Conservation (phyloP, 1,284 basidiomycete genomes). For the Rhodofomes roseus region DNA sequence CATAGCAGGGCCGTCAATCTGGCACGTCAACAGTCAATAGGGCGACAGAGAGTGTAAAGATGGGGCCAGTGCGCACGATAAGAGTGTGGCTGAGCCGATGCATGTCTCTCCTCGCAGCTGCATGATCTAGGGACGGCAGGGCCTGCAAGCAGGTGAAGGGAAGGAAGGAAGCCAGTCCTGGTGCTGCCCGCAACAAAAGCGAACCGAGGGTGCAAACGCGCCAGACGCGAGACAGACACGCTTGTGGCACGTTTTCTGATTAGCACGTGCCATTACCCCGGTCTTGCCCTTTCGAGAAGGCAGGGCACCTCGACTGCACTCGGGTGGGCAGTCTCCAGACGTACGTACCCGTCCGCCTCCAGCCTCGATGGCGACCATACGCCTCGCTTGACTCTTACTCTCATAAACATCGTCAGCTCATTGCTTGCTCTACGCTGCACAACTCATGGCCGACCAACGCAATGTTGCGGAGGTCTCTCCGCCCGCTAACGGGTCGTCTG, state of each 20-base stretch:
- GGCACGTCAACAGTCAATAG: slow-evolving; percentile 14
- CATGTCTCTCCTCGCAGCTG: slow-evolving; percentile 67
- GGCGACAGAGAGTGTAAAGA: slow-evolving; percentile 16
- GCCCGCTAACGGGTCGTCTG: background rate
- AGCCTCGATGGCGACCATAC: slow-evolving; percentile 1
- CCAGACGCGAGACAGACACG: slow-evolving; percentile 16
- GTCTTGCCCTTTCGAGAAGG: slow-evolving; percentile 2
- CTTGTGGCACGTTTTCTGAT: slow-evolving; percentile 5
- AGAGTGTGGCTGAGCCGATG: slow-evolving; percentile 60
- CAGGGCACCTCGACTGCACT: background rate
- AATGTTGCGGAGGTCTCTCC: background rate
- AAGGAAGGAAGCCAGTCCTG: slow-evolving; percentile 25
- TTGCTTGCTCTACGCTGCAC: background rate
- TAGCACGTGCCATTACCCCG: slow-evolving; percentile 6
- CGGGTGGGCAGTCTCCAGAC: background rate
- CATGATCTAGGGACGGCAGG: slow-evolving; percentile 6
- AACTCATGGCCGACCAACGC: slow-evolving; percentile 4
- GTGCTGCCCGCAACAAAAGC: slow-evolving; percentile 4
- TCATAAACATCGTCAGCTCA: background rate
- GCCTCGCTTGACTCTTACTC: background rate
- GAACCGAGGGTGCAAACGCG: slow-evolving; percentile 17
- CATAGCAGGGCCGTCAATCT: slow-evolving; percentile 65
- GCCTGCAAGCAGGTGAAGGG: slow-evolving; percentile 14
- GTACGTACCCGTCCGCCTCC: slow-evolving; percentile 9
- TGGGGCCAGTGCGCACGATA: slow-evolving; percentile 49